phyloP scores from a whole-genome alignment of 2,329 filamentous ascomycete species.

The Paecilomyces sp. region DNA sequence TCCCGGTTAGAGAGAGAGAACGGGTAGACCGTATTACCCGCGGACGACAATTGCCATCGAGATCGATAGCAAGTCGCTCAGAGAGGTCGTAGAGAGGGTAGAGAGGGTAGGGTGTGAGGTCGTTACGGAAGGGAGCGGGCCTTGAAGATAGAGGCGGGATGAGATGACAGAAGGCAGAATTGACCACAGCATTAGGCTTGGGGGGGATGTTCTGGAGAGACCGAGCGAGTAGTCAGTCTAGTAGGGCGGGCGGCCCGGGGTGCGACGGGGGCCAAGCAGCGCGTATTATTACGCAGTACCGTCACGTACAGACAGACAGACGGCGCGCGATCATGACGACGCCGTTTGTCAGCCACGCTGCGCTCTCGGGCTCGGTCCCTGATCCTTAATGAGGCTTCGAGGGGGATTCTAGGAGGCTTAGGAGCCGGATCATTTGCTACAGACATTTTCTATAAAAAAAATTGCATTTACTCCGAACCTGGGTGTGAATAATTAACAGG shows the following conservation, averaged over 20 bases:
- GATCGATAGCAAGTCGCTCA: neutral
- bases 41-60: neutral
- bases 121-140: neutral
- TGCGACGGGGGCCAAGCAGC: neutral
- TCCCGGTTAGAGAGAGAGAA: neutral
- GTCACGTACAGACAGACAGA: constrained; percentile 7
- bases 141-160: neutral
- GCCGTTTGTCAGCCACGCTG: neutral
- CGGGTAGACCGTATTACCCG: neutral
- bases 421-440: neutral
- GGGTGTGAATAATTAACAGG: neutral
- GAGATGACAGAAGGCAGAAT: neutral
- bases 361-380: neutral
- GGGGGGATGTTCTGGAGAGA: neutral
- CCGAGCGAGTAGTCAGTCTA: neutral
- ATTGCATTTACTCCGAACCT: neutral
- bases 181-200: neutral
- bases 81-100: neutral
- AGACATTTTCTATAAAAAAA: neutral
- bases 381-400: neutral
- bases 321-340: neutral
- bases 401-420: neutral
- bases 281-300: neutral
- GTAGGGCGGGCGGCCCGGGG: neutral
- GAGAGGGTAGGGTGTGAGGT: neutral